These are phyloP conservation scores for Entonaema liquescens DNA, from an alignment of 495 filamentous ascomycete genomes.

Conservation along the genomic window DNA sequence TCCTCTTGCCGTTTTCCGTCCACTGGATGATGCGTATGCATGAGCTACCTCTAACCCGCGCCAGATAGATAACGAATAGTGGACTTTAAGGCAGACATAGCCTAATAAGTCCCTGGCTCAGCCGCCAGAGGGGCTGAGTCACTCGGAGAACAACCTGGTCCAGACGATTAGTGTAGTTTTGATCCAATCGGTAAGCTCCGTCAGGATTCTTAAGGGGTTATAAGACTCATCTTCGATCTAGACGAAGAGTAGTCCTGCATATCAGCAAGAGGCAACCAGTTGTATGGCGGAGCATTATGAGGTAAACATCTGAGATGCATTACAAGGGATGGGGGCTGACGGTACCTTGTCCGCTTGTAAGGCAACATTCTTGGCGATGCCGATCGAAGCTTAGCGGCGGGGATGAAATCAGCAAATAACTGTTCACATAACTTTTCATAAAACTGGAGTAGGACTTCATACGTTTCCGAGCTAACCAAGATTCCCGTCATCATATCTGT, in stretches of 20 bases:
- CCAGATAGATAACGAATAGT: neutral
- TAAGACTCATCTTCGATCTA: too few species aligned
- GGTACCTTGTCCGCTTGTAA: too few species aligned
- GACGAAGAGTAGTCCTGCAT: neutral
- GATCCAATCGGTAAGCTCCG: slow-evolving; percentile 7
- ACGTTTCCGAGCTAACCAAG: neutral
- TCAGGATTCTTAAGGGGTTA: too few species aligned
- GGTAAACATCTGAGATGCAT: too few species aligned
- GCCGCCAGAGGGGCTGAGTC: slow-evolving; percentile 25
- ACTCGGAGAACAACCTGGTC: slow-evolving; percentile 7
- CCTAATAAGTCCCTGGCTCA: slow-evolving; percentile 1
- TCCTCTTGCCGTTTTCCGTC: neutral
- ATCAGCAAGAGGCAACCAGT: neutral
- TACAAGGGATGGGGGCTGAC: too few species aligned
- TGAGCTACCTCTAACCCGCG: neutral
- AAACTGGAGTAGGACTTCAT: neutral
- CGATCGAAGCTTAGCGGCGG: neutral
- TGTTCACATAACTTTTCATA: too few species aligned
- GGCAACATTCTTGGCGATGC: neutral
- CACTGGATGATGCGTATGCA: neutral
- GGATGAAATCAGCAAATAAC: neutral
- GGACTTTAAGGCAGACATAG: neutral
- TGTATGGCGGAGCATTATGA: neutral
- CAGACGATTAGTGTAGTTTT: slow-evolving; percentile 2
- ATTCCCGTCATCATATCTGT: too few species aligned